Evolutionary conservation across 352 stramenopile species (phyloP), one percentile per base, ranked within the genome.

Genomic region (Phytophthora sojae): DNA sequence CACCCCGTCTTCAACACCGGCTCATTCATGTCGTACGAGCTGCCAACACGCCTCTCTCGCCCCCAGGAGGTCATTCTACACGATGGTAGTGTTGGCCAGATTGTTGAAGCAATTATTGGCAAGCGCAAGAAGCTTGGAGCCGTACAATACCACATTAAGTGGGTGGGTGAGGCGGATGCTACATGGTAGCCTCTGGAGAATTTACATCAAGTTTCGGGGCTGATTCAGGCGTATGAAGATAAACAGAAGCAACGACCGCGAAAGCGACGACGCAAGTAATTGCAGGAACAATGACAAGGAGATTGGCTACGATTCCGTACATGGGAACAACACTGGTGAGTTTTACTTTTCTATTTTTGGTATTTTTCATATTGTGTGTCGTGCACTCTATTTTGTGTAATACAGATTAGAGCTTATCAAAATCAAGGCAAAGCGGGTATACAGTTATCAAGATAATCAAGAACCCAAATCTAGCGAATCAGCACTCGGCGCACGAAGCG

Each of bases 91-190:
- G 54, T 49, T 50, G n/a, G 54, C 6, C 54, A 61, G 32, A 44
- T 61, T 19, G 54, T 61, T n/a, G 35, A 61, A 50, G 44, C 44
- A 14, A 50, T 50, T 50, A 17, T 50, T 21, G n/a, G 44, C 44
- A 50, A 50, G 44, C n/a, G 44, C 7, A 50, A 50, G 44, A 21
- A 50, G n/a, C 17, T 50, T 25, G 44, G 44, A 21, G 6, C 44
- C n/a, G 6, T 50, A 25, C 44, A 50, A 17, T 50, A 50, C 44
- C 44, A 50, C 4, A 25, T 26, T 25, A 50, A 50, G 44, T 21
- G 44, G 44, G 17, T 50, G 44, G 44, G 44, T 21, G 44, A 50
- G 9, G 1, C 15, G 44, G 6, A 50, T n/a, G 17, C n/a, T 25
- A 50, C 44, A 25, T 50, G 44, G 17, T 17, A 50, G 14, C 17